Evolutionary conservation across 2,329 filamentous ascomycete genomes (phyloP), one percentile per base, ranked within the genome.

Genomic region (Aureobasidium musti): DNA sequence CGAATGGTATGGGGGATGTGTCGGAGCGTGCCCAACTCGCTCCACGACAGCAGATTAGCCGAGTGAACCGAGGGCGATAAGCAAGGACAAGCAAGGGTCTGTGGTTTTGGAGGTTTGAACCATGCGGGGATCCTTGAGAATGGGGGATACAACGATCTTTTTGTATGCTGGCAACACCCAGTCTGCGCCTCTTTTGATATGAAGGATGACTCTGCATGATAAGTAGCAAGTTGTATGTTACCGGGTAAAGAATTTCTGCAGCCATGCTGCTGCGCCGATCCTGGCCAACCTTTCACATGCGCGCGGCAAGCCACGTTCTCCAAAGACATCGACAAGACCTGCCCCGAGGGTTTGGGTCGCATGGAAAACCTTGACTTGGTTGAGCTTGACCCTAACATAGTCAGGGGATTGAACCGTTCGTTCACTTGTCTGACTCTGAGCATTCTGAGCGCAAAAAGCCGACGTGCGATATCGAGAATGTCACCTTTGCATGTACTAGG

Each of bases 251-350:
- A n/a, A 21, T 39, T 21, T 19, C 35, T 61, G 57, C 41, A 43
- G 30, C 26, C 30, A 35, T 21, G 41, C 43, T 59, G 39, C 53
- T 39, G 28, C 26, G 41, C 17, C 57, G 57, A 61, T 49, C 57
- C 26, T 60, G 39, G 45, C 26, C 41, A 23, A n/a, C n/a, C 30
- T 21, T 50, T 50, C 59, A 50, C 47, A 30, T 43, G 59, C 33
- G 39, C 21, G 35, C 30, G 33, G 57, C 59, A 63, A 63, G 59
- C 59, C 59, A 63, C 59, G 28, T 37, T 63, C 35, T 23, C 41
- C 19, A 19, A 26, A 7, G 54, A 10, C 41, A n/a, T 30, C 54
- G 56, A 11, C 10, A 17, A 17, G 26, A 45, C 26, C 19, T 23
- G 41, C 28, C 19, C 59, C 45, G 49, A 39, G 45, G 23, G 23